Base-by-base conservation (phyloP, 2,329 filamentous ascomycete species). In the Colletotrichum karsti region DNA sequence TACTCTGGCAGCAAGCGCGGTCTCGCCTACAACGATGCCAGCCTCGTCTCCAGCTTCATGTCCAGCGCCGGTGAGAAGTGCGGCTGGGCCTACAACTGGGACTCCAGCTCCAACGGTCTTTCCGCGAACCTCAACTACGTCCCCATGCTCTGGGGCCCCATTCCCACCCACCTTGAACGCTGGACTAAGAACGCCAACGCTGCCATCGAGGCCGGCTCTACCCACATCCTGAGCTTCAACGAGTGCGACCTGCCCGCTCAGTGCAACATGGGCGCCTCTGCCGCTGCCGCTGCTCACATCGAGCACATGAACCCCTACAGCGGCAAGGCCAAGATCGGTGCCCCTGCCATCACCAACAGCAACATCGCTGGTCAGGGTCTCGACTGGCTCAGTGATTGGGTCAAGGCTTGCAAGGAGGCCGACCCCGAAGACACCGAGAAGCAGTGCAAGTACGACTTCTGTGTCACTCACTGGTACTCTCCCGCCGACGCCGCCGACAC, bases 51-150 rank as follows among this genome's bases (percentile, higher is more conserved):
- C 61, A 73, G 78, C 70, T 90, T 93, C 77, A 74, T 80, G 51
- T 73, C 72, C 51, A 75, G 77, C 55, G 77, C 53, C 39, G 80
- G 78, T 72, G 20, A 70, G 42, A 75, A 85, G 67, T 83, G 88
- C 74, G 78, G 80, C 42, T 93, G 91, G 88, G 85, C 80, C 53
- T 92, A 92, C 85, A 92, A 92, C 86, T 93, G 91, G 91, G 89
- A 80, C 48, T 83, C 84, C 51, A 70, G 70, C 10, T 73, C 82
- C 53, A 77, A 80, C 67, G 80, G 81, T 41, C 80, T 85, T 9
- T 75, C 84, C 59, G 67, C 73, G 15, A 76, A 77, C 20, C 74
- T 90, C 73, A 82, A 85, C 74, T 94, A 84, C 81, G 84, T 92
- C 60, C 92, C 92, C 70, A 92, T 89, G 80, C 86, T 93, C 53